Evolutionary conservation across 2,329 filamentous ascomycete genomes (phyloP).

Genomic region (Ascochyta clinopodiicola): DNA sequence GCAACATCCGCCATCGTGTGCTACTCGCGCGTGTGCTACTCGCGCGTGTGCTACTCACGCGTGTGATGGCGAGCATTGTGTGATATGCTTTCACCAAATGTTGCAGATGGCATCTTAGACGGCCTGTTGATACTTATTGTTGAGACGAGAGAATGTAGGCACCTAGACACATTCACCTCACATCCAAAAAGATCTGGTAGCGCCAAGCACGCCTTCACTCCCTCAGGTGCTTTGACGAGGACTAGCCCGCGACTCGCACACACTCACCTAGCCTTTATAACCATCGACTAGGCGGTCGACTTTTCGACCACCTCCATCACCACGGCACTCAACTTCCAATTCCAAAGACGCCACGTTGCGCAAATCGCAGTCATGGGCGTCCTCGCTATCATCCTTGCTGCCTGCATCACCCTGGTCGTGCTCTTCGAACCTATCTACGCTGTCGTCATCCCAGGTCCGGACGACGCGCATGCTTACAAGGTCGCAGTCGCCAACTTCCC

Average conservation of each 20-base stretch:
- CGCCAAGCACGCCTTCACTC: conserved; percentile 2
- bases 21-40: conserved; percentile 11
- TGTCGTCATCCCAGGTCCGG: conserved; percentile 23
- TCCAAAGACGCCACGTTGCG: conserved; percentile 1
- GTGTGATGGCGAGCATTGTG: conserved; percentile 1
- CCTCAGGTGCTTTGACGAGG: neutral
- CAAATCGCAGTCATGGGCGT: conserved; percentile 6
- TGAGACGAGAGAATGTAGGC: neutral
- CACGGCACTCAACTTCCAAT: conserved; percentile 1
- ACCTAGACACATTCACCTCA: conserved; percentile 6
- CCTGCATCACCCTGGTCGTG: neutral
- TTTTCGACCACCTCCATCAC: conserved; percentile 6
- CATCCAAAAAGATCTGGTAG: neutral
- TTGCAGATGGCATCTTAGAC: too few relatives aligned
- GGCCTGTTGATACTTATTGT: neutral
- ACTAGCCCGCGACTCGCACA: neutral
- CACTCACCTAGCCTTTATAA: neutral
- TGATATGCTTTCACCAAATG: neutral
- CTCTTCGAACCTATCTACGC: conserved; percentile 11
- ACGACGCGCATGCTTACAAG: conserved; percentile 22
- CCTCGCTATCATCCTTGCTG: neutral
- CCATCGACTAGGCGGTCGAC: conserved; percentile 1
- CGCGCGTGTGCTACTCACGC: conserved; percentile 9
- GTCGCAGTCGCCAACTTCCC: conserved; percentile 25
- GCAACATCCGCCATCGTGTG: conserved; percentile 13